Base-by-base conservation (phyloP, 2,329 filamentous ascomycete species). In the Scopulariopsis brevicaulis region DNA sequence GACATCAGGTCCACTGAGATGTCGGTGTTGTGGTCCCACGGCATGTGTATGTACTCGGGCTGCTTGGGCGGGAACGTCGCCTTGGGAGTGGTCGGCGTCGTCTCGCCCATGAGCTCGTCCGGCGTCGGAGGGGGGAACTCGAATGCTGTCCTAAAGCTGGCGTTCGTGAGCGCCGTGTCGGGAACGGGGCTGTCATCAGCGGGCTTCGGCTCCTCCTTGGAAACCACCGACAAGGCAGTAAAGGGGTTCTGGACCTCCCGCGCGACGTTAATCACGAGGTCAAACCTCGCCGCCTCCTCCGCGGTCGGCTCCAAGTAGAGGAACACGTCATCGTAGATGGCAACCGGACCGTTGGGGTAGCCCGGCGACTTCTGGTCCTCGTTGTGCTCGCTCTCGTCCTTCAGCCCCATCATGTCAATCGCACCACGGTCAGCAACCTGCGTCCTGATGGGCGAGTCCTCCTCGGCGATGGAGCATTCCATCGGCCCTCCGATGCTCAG, bases 11-110 rank as follows among this genome's bases (percentile, higher is more conserved):
- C 89, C 5, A 83, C 82, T 1, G 89, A 84, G 63, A 95, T 93
- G 60, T 94, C 87, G 0, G 89, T 93, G 70, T 93, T 92, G 72
- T 94, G 89, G 61, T 94, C 89, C 89, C 89, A 94, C 1, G 84
- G 86, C 65, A 94, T 86, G 67, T 95, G 89, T 18, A 94, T 89
- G 65, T 95, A 95, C 68, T 95, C 89, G 1, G 89, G 89, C 53
- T 81, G 73, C 55, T 75, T 79, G 43, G 69, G 70, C 52, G 73
- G 68, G 5, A 69, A 60, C 48, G 70, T 71, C 14, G 81, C 77
- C 66, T 80, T 84, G 3, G 83, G 81, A 0, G 80, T 82, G 3
- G 79, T 80, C 11, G 80, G 78, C 0, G 77, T 77, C 22, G 62
- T 66, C 18, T 58, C 56, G 18, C 50, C 56, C 56, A 58, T 58